A percentile compares a stretch with the other conserved stretches of the same genome.
These are phyloP conservation scores for Angomonas desouzai DNA, from an alignment of 208 protist genomes.

Conservation along the genomic window DNA sequence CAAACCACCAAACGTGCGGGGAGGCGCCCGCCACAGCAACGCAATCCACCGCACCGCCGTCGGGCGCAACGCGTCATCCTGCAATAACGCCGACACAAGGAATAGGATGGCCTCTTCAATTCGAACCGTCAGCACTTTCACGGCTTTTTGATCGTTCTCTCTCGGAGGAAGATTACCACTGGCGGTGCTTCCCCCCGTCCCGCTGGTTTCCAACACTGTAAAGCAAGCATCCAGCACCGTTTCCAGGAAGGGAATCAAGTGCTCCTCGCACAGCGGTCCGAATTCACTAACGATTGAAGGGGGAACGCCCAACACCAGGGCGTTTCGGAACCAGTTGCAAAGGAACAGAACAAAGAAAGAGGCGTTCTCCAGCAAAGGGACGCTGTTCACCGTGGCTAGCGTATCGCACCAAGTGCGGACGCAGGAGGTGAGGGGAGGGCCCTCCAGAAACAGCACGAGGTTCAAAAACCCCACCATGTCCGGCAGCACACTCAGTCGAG, in stretches of 20 bases:
- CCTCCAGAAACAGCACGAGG: constrained; percentile 1
- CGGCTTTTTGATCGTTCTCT: neutral
- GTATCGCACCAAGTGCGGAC: neutral
- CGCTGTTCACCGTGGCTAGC: neutral
- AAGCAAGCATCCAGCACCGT: neutral
- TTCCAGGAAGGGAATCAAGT: neutral
- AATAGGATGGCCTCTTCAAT: neutral
- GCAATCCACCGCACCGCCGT: neutral
- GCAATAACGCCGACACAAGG: neutral
- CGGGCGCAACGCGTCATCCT: neutral
- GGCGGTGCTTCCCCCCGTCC: neutral
- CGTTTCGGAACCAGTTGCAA: neutral
- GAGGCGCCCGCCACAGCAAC: neutral
- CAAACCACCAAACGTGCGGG: neutral
- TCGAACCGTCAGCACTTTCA: neutral
- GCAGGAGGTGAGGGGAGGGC: constrained; percentile 1
- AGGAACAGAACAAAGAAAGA: constrained; percentile 1
- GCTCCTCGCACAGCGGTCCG: neutral
- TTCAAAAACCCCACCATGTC: constrained; percentile 1
- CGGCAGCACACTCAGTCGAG: constrained; percentile 2
- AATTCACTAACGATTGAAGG: neutral
- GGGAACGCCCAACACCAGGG: neutral
- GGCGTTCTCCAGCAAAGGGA: neutral
- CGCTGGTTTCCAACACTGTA: neutral
- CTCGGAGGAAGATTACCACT: neutral